phyloP scores from a whole-genome alignment of 352 stramenopile species.

The Globisporangium irregulare region DNA sequence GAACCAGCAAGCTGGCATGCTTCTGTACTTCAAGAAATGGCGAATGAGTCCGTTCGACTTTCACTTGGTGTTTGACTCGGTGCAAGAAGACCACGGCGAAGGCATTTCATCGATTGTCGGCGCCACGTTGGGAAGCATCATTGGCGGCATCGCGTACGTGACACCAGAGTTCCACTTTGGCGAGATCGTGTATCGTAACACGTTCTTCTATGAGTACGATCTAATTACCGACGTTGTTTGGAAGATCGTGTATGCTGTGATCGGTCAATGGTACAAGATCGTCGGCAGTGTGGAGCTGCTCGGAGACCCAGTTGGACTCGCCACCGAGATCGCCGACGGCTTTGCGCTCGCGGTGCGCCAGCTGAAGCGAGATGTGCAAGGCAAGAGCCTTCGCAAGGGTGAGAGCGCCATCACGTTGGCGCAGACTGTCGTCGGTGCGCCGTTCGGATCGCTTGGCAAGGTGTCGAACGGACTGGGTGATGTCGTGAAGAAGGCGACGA shows the following conservation, averaged over 20 bases:
- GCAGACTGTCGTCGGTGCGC: conserved; percentile 79
- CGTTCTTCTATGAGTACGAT: conserved; percentile 86
- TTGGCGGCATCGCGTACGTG: conserved; percentile 85
- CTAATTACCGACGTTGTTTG: conserved; percentile 71
- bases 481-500: conserved; percentile 80
- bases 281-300: conserved; percentile 84
- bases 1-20: conserved; percentile 39
- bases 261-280: conserved; percentile 89
- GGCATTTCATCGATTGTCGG: conserved; percentile 79
- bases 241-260: conserved; percentile 67
- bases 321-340: conserved; percentile 83
- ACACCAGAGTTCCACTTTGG: conserved; percentile 78
- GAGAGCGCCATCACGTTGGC: conserved; percentile 76
- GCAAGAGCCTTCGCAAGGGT: conserved; percentile 79
- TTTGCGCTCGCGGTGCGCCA: conserved; percentile 78
- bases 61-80: conserved; percentile 82
- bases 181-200: conserved; percentile 71
- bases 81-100: conserved; percentile 73
- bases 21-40: conserved; percentile 87
- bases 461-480: conserved; percentile 83
- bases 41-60: conserved; percentile 66
- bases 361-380: conserved; percentile 74
- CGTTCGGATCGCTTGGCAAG: conserved; percentile 74
- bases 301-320: conserved; percentile 77
- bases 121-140: conserved; percentile 80